phyloP scores from a whole-genome alignment of 2,329 filamentous ascomycete species.

The Aspergillus novoparasiticus region DNA sequence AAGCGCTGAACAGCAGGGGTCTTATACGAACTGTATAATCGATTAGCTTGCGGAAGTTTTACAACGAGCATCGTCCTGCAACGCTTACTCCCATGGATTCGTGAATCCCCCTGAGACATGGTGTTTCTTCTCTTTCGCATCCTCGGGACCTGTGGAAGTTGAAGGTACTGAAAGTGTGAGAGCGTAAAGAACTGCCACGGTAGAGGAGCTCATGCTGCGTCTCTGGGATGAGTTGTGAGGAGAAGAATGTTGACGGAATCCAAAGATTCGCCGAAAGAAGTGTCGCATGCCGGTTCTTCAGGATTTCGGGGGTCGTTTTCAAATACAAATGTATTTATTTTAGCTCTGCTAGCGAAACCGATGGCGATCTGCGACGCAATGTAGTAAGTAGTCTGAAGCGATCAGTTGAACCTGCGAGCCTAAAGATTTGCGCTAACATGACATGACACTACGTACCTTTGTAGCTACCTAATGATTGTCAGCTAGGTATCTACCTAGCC shows the following conservation, averaged over 20 bases:
- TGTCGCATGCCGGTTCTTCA: conserved; percentile 11
- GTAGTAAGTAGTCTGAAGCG: background rate
- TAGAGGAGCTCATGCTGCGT: conserved; percentile 41
- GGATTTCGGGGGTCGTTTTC: background rate
- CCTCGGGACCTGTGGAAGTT: conserved; percentile 38
- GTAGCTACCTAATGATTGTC: background rate
- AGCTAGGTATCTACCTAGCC: background rate
- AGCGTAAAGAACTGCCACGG: conserved; percentile 44
- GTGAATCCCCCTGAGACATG: conserved; percentile 42
- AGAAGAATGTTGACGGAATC: conserved; percentile 23
- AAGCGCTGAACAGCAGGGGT: conserved; percentile 10
- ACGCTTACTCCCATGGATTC: conserved; percentile 49
- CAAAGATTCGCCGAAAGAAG: conserved; percentile 21
- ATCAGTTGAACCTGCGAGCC: too few species aligned
- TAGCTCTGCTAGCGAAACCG: background rate
- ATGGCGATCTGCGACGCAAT: background rate
- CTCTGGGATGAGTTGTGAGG: conserved; percentile 17
- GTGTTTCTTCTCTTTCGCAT: conserved; percentile 43
- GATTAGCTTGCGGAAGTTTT: conserved; percentile 3
- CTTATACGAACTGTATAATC: conserved; percentile 25
- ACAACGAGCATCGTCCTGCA: background rate
- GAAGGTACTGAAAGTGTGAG: conserved; percentile 43
- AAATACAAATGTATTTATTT: conserved; percentile 5
- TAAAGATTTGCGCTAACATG: background rate
- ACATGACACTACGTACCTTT: background rate